Conservation (phyloP, 192 early-diverging fungal genomes). For the Coemansia sp. region DNA sequence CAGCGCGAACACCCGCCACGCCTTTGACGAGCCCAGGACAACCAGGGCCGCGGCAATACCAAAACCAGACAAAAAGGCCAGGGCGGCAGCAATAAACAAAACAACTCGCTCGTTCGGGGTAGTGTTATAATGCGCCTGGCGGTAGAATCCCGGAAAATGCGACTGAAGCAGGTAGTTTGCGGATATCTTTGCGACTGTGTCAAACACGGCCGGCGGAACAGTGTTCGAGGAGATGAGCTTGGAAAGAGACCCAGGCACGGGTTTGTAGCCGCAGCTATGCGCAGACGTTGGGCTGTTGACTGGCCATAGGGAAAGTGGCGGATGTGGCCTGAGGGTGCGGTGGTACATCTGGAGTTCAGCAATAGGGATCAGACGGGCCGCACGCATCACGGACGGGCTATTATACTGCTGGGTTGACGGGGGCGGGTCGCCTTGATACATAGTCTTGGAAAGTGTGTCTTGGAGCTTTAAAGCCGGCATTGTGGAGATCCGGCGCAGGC, state of each 20-base stretch:
- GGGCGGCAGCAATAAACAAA: neutral
- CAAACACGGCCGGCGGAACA: conserved; percentile 41
- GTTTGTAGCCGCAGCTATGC: conserved; percentile 17
- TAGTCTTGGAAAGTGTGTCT: neutral
- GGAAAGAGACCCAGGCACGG: conserved; percentile 15
- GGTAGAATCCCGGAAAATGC: conserved; percentile 29
- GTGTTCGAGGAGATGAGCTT: conserved; percentile 18
- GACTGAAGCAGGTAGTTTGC: conserved; percentile 18
- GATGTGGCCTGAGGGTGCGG: conserved; percentile 23
- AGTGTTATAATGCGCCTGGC: conserved; percentile 31
- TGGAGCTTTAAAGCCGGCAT: conserved; percentile 23
- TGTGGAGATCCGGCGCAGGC: conserved; percentile 32
- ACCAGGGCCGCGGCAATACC: conserved; percentile 7
- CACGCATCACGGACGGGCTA: neutral
- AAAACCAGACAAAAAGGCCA: conserved; percentile 12
- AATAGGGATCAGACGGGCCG: conserved; percentile 15
- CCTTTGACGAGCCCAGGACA: neutral
- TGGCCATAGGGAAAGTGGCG: conserved; percentile 9
- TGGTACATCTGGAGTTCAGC: conserved; percentile 24
- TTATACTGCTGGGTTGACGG: neutral
- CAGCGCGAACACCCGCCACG: conserved; percentile 23
- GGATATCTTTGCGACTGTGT: conserved; percentile 30
- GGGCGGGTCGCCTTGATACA: neutral
- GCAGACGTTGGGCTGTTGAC: neutral
- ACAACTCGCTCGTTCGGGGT: conserved; percentile 14